phyloP scores from a whole-genome alignment of 2,329 filamentous ascomycete genomes.

The Talaromyces funiculosus region DNA sequence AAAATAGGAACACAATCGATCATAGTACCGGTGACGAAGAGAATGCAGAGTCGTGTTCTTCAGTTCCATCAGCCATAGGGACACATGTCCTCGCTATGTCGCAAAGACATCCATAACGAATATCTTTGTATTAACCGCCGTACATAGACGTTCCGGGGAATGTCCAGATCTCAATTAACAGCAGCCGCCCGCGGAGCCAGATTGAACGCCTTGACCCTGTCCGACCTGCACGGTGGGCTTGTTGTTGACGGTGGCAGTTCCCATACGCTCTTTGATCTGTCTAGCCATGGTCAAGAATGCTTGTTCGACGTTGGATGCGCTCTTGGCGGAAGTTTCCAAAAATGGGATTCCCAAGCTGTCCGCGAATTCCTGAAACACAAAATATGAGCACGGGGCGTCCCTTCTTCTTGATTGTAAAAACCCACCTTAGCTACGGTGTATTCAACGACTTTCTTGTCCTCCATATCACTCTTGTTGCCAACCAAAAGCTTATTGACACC shows the following conservation, averaged over 20 bases:
- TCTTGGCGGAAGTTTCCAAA: constrained; percentile 99
- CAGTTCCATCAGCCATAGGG: constrained; percentile 16
- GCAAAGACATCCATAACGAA: constrained; percentile 20
- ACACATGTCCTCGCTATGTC: constrained; percentile 4
- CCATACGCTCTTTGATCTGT: constrained; percentile 99
- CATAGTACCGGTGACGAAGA: background rate
- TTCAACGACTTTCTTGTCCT: constrained; percentile 99
- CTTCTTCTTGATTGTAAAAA: constrained; percentile 5
- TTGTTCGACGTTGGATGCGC: constrained; percentile 98
- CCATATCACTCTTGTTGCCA: constrained; percentile 99
- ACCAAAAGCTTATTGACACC: constrained; percentile 99
- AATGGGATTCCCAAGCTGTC: constrained; percentile 98
- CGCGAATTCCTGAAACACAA: constrained; percentile 73
- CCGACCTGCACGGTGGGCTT: constrained; percentile 97
- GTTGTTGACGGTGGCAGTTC: constrained; percentile 93
- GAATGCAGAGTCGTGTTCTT: background rate
- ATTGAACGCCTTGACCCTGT: constrained; percentile 88
- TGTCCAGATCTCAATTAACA: constrained; percentile 58
- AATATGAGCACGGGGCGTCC: constrained; percentile 2
- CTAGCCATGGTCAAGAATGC: constrained; percentile 99
- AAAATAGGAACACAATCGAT: background rate
- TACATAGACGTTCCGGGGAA: background rate
- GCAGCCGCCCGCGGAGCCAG: constrained; percentile 77
- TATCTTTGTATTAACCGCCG: constrained; percentile 2
- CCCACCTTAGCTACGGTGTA: constrained; percentile 98